Percentiles rank a stretch among this genome's conserved stretches.
Evolutionary conservation across 805 yeast genomes (phyloP).

Genomic region (Saitoella complicata): DNA sequence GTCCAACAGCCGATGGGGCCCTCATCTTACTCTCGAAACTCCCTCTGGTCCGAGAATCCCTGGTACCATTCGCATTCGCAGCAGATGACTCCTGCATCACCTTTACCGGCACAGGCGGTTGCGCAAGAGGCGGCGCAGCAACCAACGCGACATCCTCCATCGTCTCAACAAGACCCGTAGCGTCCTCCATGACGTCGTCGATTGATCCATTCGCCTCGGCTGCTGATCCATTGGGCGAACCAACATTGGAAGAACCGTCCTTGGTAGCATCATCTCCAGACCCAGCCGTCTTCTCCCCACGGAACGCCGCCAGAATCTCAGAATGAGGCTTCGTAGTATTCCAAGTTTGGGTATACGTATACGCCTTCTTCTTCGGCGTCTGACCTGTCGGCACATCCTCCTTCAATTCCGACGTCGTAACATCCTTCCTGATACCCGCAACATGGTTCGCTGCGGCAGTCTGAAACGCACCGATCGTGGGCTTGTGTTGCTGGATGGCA

Average conservation of each 20-base stretch:
- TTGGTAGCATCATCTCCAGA: background rate
- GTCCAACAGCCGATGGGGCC: too few species aligned
- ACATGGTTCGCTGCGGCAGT: constrained; percentile 3
- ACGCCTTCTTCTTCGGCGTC: constrained; percentile 9
- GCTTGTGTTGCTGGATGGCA: constrained; percentile 3
- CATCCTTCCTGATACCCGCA: constrained; percentile 5
- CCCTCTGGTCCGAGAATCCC: too few species aligned
- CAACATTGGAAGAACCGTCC: background rate
- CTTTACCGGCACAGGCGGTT: too few species aligned
- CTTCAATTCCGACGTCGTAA: constrained; percentile 1
- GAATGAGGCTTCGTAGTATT: constrained; percentile 2
- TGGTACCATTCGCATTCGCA: too few species aligned
- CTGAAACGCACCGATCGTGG: constrained; percentile 1
- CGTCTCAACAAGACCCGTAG: too few species aligned
- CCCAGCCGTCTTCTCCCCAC: background rate
- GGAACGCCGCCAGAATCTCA: background rate
- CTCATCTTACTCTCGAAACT: too few species aligned
- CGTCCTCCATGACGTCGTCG: too few species aligned
- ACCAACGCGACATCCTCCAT: too few species aligned
- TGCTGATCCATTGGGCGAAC: too few species aligned
- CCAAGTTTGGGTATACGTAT: constrained; percentile 3
- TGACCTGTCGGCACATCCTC: constrained; percentile 6
- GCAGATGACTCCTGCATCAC: too few species aligned
- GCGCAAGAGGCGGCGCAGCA: too few species aligned
- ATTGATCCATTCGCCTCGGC: too few species aligned